A percentile compares a stretch with the other conserved stretches of the same genome.
Evolutionary conservation across 805 yeast genomes (phyloP).

Genomic region (Pichia kluyveri): DNA sequence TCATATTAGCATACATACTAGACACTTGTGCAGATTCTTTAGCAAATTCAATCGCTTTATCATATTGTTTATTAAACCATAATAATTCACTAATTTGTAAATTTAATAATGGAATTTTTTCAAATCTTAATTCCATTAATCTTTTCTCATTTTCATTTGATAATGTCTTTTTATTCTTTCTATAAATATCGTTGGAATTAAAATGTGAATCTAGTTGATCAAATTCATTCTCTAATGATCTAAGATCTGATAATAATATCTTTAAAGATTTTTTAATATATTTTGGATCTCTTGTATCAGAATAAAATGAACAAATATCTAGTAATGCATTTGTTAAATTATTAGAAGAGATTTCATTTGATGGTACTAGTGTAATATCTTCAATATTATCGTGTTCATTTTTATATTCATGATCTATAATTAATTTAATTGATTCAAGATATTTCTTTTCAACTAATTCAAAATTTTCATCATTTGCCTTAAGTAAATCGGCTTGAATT

Average conservation of each 20-base stretch:
- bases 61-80: slow-evolving; percentile 26
- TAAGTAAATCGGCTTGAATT: slow-evolving; percentile 27
- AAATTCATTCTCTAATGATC: slow-evolving; percentile 24
- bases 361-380: slow-evolving; percentile 18
- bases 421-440: slow-evolving; percentile 20
- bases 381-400: slow-evolving; percentile 4
- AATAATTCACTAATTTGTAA: slow-evolving; percentile 35
- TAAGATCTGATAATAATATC: slow-evolving; percentile 27
- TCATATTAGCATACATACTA: slow-evolving; percentile 22
- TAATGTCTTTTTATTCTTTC: slow-evolving; percentile 6
- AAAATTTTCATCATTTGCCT: slow-evolving; percentile 12
- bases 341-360: slow-evolving; percentile 14
- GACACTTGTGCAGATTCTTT: slow-evolving; percentile 30
- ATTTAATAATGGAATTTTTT: slow-evolving; percentile 29
- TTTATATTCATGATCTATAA: slow-evolving; percentile 18
- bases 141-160: slow-evolving; percentile 14
- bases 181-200: slow-evolving; percentile 12
- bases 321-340: slow-evolving; percentile 21
- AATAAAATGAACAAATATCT: slow-evolving; percentile 23
- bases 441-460: slow-evolving; percentile 22
- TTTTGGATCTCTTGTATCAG: slow-evolving; percentile 16
- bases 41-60: slow-evolving; percentile 32
- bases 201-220: slow-evolving; percentile 10
- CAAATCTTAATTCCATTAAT: slow-evolving; percentile 19
- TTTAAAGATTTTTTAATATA: slow-evolving; percentile 24